Base-by-base conservation (phyloP, 2,329 filamentous ascomycete species). In the Sclerotinia minor region DNA sequence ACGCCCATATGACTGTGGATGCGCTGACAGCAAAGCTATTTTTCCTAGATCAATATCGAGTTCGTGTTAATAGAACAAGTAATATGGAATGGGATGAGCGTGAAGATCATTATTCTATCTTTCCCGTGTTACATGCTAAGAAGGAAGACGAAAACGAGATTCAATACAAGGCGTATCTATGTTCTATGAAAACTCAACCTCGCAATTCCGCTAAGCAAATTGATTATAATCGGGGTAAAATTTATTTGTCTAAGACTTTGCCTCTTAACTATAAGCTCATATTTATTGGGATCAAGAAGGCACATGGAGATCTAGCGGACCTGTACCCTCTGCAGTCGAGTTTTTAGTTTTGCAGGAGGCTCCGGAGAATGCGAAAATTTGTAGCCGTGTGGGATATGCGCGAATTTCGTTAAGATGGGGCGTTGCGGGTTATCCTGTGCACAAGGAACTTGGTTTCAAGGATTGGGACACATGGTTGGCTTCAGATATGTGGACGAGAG, bases 391-490 rank as follows among this genome's bases (percentile, higher is more conserved):
- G 17, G 50, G 50, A 53, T n/a, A n/a, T n/a, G n/a, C n/a, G n/a
- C n/a, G n/a, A n/a, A n/a, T n/a, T n/a, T n/a, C n/a, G n/a, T n/a
- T n/a, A n/a, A n/a, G n/a, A n/a, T n/a, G n/a, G n/a, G n/a, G n/a
- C n/a, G n/a, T n/a, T n/a, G n/a, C n/a, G n/a, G n/a, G n/a, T n/a
- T n/a, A n/a, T n/a, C n/a, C n/a, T n/a, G n/a, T n/a, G n/a, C n/a
- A n/a, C n/a, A n/a, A n/a, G n/a, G n/a, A n/a, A n/a, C 2, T 29
- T 3, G 4, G 0, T 2, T 5, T 9, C 50, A 11, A 2, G 8
- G 7, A 32, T 32, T 32, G 2, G 8, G 26, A 32, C 32, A 9
- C 26, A 35, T 54, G 29, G 52, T 5, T 35, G 5, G 5, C 52
- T 35, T 54, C 26, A 35, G 29, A 35, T 32, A 0, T 0, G 5